phyloP scores from a whole-genome alignment of 371 early-diverging fungal genomes.

The Gilbertella persicaria region DNA sequence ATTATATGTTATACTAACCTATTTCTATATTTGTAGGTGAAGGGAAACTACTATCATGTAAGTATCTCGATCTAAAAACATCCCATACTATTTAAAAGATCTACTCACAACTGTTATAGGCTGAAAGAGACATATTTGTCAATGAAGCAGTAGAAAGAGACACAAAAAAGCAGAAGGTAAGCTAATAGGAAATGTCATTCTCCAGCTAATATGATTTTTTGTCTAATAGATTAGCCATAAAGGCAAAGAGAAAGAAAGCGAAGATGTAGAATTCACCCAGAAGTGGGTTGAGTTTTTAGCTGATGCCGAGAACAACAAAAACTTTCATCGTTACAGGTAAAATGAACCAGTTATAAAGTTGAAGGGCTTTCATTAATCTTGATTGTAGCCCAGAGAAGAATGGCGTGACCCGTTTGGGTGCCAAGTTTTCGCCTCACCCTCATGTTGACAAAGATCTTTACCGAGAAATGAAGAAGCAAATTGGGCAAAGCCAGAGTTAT shows the following conservation, averaged over 20 bases:
- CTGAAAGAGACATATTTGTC: no score
- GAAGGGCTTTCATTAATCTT: conserved; percentile 11
- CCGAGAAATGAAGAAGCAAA: conserved; percentile 9
- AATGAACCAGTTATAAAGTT: conserved; percentile 6
- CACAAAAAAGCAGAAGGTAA: no score
- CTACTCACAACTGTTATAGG: no score
- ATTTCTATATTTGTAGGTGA: no score
- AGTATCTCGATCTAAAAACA: no score
- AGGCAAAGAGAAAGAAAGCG: not conserved
- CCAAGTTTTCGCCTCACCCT: conserved; percentile 13
- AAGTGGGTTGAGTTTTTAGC: not conserved
- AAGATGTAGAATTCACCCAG: not conserved
- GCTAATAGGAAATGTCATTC: no score
- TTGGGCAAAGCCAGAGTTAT: conserved; percentile 6
- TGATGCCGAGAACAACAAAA: conserved; percentile 2
- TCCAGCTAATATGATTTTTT: not conserved
- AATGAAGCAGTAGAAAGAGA: no score
- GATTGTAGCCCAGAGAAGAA: conserved; percentile 17
- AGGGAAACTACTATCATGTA: no score
- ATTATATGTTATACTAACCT: no score
- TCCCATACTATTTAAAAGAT: no score
- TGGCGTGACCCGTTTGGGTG: conserved; percentile 13
- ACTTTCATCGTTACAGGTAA: conserved; percentile 18
- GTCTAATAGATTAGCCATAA: not conserved
- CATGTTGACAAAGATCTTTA: conserved; percentile 13